These are phyloP conservation scores for Oemleria cerasiformis DNA, from an alignment of 306 rosid genomes.

Conservation along the genomic window DNA sequence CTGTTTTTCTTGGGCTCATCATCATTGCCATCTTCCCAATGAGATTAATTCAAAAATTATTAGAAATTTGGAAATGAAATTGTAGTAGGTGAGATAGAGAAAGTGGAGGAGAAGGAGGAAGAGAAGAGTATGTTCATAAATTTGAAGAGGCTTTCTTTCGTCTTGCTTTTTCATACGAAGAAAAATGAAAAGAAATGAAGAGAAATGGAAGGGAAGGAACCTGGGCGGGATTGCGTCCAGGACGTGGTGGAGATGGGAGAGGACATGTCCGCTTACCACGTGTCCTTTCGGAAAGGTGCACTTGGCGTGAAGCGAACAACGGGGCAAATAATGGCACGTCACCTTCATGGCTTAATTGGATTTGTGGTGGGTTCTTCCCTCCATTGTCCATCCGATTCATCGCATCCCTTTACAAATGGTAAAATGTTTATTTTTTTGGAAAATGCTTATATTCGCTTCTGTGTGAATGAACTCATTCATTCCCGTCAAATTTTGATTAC, in stretches of 20 bases:
- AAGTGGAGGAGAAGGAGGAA: not conserved
- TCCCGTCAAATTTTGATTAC: too few relatives aligned
- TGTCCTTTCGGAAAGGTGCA: not conserved
- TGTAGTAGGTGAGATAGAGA: not conserved
- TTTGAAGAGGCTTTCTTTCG: not conserved
- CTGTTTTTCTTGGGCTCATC: not conserved
- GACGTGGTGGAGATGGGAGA: not conserved
- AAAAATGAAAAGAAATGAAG: not conserved
- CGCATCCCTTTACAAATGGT: too few relatives aligned
- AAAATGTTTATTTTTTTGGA: too few relatives aligned
- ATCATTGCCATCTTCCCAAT: not conserved
- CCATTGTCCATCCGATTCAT: too few relatives aligned
- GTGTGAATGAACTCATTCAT: too few relatives aligned
- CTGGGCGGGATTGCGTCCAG: not conserved
- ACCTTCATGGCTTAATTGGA: not conserved
- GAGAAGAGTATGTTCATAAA: too few relatives aligned
- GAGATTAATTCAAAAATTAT: not conserved
- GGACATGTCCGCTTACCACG: slow-evolving; percentile 1
- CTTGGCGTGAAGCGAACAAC: not conserved
- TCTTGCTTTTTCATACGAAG: not conserved
- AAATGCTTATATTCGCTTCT: too few relatives aligned
- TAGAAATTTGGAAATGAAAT: not conserved
- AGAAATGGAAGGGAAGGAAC: not conserved
- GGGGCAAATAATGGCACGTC: not conserved
- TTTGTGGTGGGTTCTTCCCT: too few relatives aligned